phyloP scores from a whole-genome alignment of 352 stramenopile genomes.

The Globisporangium echinulatum region DNA sequence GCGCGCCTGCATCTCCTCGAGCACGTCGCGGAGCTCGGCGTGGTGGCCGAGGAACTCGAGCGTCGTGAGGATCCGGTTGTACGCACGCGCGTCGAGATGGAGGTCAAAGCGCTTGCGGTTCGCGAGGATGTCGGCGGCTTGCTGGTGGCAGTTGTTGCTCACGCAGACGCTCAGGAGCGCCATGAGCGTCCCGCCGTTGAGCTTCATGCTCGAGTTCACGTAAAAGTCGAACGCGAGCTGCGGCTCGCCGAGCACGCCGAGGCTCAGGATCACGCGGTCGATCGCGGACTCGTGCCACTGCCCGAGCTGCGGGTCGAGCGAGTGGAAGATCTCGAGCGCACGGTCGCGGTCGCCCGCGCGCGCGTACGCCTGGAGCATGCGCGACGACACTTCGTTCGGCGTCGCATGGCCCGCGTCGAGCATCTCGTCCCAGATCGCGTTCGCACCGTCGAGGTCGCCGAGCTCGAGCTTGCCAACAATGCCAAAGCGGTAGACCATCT shows the following conservation, averaged over 20 bases:
- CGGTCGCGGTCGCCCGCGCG: constrained; percentile 32
- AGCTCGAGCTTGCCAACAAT: constrained; percentile 51
- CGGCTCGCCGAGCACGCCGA: constrained; percentile 57
- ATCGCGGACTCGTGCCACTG: constrained; percentile 65
- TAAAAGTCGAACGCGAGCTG: constrained; percentile 72
- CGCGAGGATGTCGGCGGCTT: constrained; percentile 61
- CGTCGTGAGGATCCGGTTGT: constrained; percentile 69
- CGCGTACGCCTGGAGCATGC: constrained; percentile 51
- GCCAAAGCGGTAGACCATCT: constrained; percentile 69
- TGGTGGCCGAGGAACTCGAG: constrained; percentile 67
- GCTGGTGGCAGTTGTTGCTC: constrained; percentile 62
- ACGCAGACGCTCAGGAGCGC: constrained; percentile 62
- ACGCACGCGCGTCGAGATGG: constrained; percentile 53
- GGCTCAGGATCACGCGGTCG: constrained; percentile 60
- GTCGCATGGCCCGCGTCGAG: constrained; percentile 38
- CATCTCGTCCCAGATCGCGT: constrained; percentile 50
- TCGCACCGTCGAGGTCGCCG: constrained; percentile 36
- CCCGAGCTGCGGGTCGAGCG: constrained; percentile 52
- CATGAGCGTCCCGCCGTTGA: constrained; percentile 64
- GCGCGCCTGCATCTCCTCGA: constrained; percentile 58
- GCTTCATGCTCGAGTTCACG: constrained; percentile 73
- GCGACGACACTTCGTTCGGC: constrained; percentile 65
- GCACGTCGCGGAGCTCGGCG: constrained; percentile 43
- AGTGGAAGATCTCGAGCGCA: constrained; percentile 44
- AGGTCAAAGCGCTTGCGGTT: constrained; percentile 79